phyloP scores from a whole-genome alignment of 108 stramenopile genomes.

The Nitzschia sp. region DNA sequence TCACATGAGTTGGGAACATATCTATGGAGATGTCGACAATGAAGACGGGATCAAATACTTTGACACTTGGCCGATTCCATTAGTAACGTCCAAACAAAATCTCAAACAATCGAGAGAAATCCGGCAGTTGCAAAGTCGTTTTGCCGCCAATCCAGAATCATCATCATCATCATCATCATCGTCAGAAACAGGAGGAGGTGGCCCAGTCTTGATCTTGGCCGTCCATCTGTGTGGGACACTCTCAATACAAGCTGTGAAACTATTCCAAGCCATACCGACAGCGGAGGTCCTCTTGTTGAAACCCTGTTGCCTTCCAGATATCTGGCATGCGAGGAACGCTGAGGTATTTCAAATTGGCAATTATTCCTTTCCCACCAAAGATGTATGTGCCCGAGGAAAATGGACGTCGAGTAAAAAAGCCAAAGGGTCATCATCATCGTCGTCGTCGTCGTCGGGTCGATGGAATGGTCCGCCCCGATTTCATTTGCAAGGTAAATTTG shows the following conservation, averaged over 20 bases:
- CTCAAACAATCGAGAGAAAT: slow-evolving; percentile 39
- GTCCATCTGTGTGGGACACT: slow-evolving; percentile 71
- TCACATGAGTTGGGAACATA: slow-evolving; percentile 69
- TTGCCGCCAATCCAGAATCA: not conserved
- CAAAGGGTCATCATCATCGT: no score
- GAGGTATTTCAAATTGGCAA: slow-evolving; percentile 43
- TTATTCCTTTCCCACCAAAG: slow-evolving; percentile 54
- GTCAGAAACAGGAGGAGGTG: not conserved
- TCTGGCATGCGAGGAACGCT: slow-evolving; percentile 51
- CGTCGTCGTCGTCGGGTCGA: slow-evolving; percentile 39
- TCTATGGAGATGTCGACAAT: slow-evolving; percentile 36
- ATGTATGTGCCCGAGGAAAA: slow-evolving; percentile 53
- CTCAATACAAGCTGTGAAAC: slow-evolving; percentile 52
- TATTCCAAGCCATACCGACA: slow-evolving; percentile 49
- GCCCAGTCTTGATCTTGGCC: slow-evolving; percentile 52
- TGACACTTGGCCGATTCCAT: slow-evolving; percentile 61
- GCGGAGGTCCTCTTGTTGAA: slow-evolving; percentile 45
- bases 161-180: not conserved
- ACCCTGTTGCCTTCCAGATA: slow-evolving; percentile 67
- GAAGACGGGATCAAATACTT: slow-evolving; percentile 29
- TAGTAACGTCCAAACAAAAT: slow-evolving; percentile 55
- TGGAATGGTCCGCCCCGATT: slow-evolving; percentile 54
- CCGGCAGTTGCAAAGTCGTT: slow-evolving; percentile 19
- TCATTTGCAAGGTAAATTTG: slow-evolving; percentile 39
- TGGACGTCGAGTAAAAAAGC: slow-evolving; percentile 29